Conservation (phyloP, 1,284 basidiomycete species). For the Naganishia albida region DNA sequence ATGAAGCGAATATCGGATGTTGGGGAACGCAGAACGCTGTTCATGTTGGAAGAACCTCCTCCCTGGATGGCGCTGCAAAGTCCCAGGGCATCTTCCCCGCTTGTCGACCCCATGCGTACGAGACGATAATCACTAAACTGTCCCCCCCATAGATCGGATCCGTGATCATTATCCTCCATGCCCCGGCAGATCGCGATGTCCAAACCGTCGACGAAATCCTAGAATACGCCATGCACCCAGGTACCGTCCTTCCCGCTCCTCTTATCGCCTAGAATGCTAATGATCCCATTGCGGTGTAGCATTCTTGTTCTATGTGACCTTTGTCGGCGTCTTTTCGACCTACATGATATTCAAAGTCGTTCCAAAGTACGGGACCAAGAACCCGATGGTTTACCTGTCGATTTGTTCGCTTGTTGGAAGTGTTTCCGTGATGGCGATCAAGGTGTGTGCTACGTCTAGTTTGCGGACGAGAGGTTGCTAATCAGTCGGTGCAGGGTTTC, state of each 20-base stretch:
- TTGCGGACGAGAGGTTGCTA: neutral
- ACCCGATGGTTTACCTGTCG: constrained; percentile 84
- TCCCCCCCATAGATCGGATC: constrained; percentile 67
- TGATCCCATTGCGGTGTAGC: constrained; percentile 57
- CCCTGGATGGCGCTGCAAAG: no score
- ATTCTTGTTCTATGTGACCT: constrained; percentile 84
- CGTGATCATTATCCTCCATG: constrained; percentile 93
- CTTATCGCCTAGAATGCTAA: no score
- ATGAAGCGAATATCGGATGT: no score
- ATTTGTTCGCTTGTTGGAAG: constrained; percentile 89
- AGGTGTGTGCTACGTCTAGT: constrained; percentile 47
- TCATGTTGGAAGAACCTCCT: no score
- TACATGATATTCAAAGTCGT: constrained; percentile 85
- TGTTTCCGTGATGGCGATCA: constrained; percentile 89
- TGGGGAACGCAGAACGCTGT: no score
- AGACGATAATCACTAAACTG: no score
- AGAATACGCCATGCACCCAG: constrained; percentile 83
- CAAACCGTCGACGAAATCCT: constrained; percentile 93
- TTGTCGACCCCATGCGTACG: no score
- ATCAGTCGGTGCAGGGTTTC: constrained; percentile 62
- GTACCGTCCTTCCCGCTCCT: constrained; percentile 53
- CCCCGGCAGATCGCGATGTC: constrained; percentile 92
- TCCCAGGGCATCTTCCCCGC: no score
- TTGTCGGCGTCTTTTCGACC: constrained; percentile 76
- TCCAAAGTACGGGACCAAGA: constrained; percentile 83